A percentile compares a stretch with the other conserved stretches of the same genome.
phyloP scores from a whole-genome alignment of 371 early-diverging fungal species.

The Mycotypha africana region DNA sequence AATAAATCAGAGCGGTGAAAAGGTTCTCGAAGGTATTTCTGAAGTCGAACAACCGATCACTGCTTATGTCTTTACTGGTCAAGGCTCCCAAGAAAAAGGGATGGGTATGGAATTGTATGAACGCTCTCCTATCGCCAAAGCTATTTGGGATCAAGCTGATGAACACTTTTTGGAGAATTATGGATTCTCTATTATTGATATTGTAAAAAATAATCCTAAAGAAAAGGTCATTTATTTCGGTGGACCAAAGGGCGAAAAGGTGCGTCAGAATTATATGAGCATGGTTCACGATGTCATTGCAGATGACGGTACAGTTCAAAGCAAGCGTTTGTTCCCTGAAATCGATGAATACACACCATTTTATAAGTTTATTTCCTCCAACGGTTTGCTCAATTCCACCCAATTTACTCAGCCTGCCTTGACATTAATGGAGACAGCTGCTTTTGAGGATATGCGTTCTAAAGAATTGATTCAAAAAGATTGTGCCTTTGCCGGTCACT shows the following conservation, averaged over 20 bases:
- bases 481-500: slow-evolving; percentile 91
- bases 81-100: slow-evolving; percentile 90
- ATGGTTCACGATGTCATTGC: slow-evolving; percentile 88
- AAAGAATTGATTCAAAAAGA: slow-evolving; percentile 77
- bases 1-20: slow-evolving; percentile 75
- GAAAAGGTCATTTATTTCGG: slow-evolving; percentile 87
- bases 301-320: slow-evolving; percentile 59
- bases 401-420: slow-evolving; percentile 94
- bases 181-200: slow-evolving; percentile 86
- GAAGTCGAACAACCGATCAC: slow-evolving; percentile 90
- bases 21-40: slow-evolving; percentile 85
- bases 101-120: slow-evolving; percentile 95
- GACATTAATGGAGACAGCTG: slow-evolving; percentile 87
- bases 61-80: slow-evolving; percentile 91
- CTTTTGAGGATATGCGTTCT: slow-evolving; percentile 85
- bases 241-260: slow-evolving; percentile 81
- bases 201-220: slow-evolving; percentile 86
- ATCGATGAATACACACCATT: slow-evolving; percentile 74
- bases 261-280: slow-evolving; percentile 81
- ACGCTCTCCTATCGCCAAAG: slow-evolving; percentile 73
- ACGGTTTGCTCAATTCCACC: slow-evolving; percentile 86
- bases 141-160: slow-evolving; percentile 93
- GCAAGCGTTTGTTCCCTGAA: slow-evolving; percentile 82
- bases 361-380: slow-evolving; percentile 85
- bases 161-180: slow-evolving; percentile 77